These are phyloP conservation scores for Monotropa hypopitys DNA, from an alignment of 179 eudicot genomes.

Conservation along the genomic window DNA sequence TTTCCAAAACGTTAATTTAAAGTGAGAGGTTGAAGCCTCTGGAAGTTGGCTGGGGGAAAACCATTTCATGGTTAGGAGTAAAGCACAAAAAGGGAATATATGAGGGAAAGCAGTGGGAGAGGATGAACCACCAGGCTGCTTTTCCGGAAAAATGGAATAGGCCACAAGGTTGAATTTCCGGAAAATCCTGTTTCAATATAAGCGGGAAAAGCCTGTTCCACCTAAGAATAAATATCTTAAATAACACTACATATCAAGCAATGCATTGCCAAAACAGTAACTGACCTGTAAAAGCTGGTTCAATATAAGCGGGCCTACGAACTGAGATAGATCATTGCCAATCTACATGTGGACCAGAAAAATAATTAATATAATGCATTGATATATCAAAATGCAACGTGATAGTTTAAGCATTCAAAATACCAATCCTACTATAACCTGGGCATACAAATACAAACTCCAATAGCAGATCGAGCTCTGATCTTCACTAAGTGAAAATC, in stretches of 20 bases:
- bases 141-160: no score
- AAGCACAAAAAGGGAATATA: no score
- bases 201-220: background rate
- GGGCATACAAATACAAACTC: background rate
- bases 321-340: conserved; percentile 44
- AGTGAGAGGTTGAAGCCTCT: no score
- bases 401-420: background rate
- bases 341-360: conserved; percentile 21
- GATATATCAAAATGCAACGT: background rate
- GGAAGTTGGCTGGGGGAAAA: no score
- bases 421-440: background rate
- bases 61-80: no score
- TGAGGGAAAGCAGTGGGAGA: no score
- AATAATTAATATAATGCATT: conserved; percentile 3
- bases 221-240: background rate
- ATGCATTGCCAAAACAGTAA: background rate
- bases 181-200: no score
- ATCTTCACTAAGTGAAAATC: background rate
- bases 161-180: no score
- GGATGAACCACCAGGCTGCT: no score
- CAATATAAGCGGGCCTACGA: conserved; percentile 40
- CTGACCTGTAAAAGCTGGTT: conserved; percentile 39
- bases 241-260: no score
- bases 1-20: no score
- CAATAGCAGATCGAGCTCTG: background rate